Evolutionary conservation across 2,329 filamentous ascomycete species (phyloP), one percentile per base, ranked within the genome.

Genomic region (Tolypocladium inflatum): DNA sequence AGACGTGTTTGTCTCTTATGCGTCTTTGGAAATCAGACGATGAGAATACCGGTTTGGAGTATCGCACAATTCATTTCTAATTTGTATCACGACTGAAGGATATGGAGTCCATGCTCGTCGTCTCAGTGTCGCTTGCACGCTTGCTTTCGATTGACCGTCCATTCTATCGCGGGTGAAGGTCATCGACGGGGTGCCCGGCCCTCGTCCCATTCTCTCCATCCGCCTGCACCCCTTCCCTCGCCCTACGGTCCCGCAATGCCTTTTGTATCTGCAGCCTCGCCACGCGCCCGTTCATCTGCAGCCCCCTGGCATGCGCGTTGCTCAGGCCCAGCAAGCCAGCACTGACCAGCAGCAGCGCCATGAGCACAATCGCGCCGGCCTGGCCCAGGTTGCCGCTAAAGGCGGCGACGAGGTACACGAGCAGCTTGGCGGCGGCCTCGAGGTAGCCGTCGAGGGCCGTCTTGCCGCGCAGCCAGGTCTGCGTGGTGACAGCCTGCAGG

Each of bases 401-500:
- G 2, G 78, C 77, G 7, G 80, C 82, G 50, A 80, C 79, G 3
- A 83, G 64, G 64, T 84, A 87, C 4, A 86, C 82, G 58, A 83
- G 71, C 53, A 86, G 63, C 62, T 83, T 85, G 11, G 82, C 78
- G 0, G 71, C 65, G 0, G 80, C 80, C 60, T 80, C 78, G 56
- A 82, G 68, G 63, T 78, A 81, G 37, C 77, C 74, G 61, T 86
- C 79, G 2, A 76, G 53, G 33, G 73, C 68, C 0, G 78, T 82
- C 66, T 80, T 77, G 43, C 77, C 71, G 13, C 76, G 73, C 52
- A 87, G 68, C 83, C 83, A 87, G 35, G 75, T 65, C 3, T 80
- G 78, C 3, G 80, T 78, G 1, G 83, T 86, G 45, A 86, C 75
- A 37, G 83, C 82, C 58, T 82, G 81, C 8, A 87, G 72, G 64